Evolutionary conservation across 164 flowering plant species (phyloP), one percentile per base, ranked within the genome.

Genomic region (Nymphaea colorata): DNA sequence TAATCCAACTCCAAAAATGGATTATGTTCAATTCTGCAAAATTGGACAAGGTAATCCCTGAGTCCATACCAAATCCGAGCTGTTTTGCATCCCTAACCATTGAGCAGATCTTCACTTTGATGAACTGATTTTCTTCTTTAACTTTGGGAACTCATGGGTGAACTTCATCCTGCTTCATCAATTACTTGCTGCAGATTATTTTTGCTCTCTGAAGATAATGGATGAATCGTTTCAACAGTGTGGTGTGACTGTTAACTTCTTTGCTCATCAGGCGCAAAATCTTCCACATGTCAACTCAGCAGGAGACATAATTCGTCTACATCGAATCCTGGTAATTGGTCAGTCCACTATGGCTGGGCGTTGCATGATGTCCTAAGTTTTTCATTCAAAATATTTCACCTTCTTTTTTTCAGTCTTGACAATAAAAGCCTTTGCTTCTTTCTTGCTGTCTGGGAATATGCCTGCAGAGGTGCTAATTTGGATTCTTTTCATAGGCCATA

Each of bases 251-350:
- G 86, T 86, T 45, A 81, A 80, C 69, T 6, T 90, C 59, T 87
- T 87, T 74, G 80, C 79, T 44, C 79, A 75, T 68, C 77, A 66
- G 65, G 62, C 77, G 80, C 85, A 76, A 41, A 72, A 75, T 67
- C 84, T 87, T 66, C 96, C 93, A 6, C 76, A 44, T 51, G 76
- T 87, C 68, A 69, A 67, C 44, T 74, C 78, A 2, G 61, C 61
- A 72, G 88, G 91, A 47, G 93, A 90, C 71, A 84, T 90, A 68
- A 75, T 86, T 66, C 76, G 77, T 69, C 77, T 90, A 45, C 71
- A 71, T 65, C 78, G 45, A 41, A 84, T 87, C 70, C 66, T 72
- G 90, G 90, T 86, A 82, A 36, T 51, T 18, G 25, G 66, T 55
- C 43, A 60, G 55, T 47, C 11, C 7, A 14, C 55, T 14, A 47